Evolutionary conservation across 225 moss, liverwort and hornwort species (phyloP), one percentile per base, ranked within the genome.

Genomic region (Pseudisothecium myosuroides): DNA sequence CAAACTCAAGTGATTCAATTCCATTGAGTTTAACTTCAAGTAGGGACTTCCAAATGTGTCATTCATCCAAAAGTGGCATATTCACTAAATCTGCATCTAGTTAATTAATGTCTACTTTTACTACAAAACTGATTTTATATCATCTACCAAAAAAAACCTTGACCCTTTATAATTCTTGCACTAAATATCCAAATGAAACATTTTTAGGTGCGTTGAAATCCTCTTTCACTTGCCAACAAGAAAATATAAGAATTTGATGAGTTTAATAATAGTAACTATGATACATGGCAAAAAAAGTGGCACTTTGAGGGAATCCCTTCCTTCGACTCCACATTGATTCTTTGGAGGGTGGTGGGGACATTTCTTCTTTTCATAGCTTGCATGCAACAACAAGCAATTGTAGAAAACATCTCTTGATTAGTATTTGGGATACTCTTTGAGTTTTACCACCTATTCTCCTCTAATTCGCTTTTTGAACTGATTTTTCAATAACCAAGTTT

Each of bases 81-180:
- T 21, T 37, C 0, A 37, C 21, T 36, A 66, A 11, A 67, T 67
- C 11, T 12, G 37, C 12, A 67, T 37, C 6, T 67, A 20, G 2
- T 37, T 4, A 19, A 37, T 66, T 6, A 20, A 20, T 20, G 20
- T 67, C 6, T 36, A 11, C 20, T 2, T 21, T 11, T 10, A 37
- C 12, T 11, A 67, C 12, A 67, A 3, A 67, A 22, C 12, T 1
- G 1, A n/a, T 21, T 67, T 67, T 67, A 67, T 2, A 67, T n/a
- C 12, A n/a, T 12, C n/a, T 21, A 20, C 3, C 1, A 66, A 4
- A 11, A 66, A 18, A 11, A 4, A 0, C 0, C 17, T 6, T 37
- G 12, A 67, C 1, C 34, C 12, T n/a, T 67, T 67, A 22, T 7
- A n/a, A 22, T 4, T n/a, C n/a, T n/a, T n/a, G n/a, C 10, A 68